These are phyloP conservation scores for Cercospora berteroae DNA, from an alignment of 2,329 filamentous ascomycete genomes.

Conservation along the genomic window DNA sequence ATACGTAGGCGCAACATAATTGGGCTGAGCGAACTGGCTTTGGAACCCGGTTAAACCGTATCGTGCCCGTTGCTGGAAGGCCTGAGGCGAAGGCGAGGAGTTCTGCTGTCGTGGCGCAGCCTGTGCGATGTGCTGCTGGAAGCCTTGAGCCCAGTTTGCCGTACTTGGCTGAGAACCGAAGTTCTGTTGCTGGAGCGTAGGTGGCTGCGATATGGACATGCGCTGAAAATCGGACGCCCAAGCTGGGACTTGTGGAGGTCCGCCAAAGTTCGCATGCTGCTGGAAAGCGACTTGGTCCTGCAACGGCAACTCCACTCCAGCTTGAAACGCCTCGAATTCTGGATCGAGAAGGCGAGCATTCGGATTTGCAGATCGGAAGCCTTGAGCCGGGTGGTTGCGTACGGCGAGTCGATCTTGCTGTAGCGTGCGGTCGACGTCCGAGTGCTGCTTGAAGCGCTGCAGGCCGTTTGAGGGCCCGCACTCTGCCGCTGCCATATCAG, in stretches of 20 bases:
- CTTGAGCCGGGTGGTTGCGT: slow-evolving; percentile 50
- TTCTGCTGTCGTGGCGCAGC: slow-evolving; percentile 30
- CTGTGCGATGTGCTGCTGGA: slow-evolving; percentile 48
- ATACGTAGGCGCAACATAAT: slow-evolving; percentile 10
- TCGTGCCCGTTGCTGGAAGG: slow-evolving; percentile 35
- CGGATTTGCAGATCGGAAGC: slow-evolving; percentile 60
- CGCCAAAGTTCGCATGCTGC: slow-evolving; percentile 36
- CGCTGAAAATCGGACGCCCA: slow-evolving; percentile 54
- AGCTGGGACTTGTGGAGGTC: slow-evolving; percentile 37
- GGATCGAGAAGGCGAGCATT: slow-evolving; percentile 58
- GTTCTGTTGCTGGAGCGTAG: slow-evolving; percentile 49
- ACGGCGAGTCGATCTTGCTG: slow-evolving; percentile 68
- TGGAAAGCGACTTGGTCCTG: slow-evolving; percentile 40
- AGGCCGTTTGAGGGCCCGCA: slow-evolving; percentile 75
- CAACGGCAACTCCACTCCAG: slow-evolving; percentile 45
- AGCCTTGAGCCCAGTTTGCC: slow-evolving; percentile 59
- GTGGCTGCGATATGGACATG: slow-evolving; percentile 43
- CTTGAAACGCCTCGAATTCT: slow-evolving; percentile 70
- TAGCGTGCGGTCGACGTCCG: slow-evolving; percentile 64
- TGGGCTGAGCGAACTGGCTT: slow-evolving; percentile 30
- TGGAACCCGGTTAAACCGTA: slow-evolving; percentile 33
- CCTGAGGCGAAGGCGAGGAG: slow-evolving; percentile 31
- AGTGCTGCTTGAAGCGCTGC: slow-evolving; percentile 70
- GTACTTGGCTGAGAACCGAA: slow-evolving; percentile 36
- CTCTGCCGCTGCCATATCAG: slow-evolving; percentile 61